Evolutionary conservation across 371 early-diverging fungal genomes (phyloP), one percentile per base, ranked within the genome.

Genomic region (Zychaea mexicana): DNA sequence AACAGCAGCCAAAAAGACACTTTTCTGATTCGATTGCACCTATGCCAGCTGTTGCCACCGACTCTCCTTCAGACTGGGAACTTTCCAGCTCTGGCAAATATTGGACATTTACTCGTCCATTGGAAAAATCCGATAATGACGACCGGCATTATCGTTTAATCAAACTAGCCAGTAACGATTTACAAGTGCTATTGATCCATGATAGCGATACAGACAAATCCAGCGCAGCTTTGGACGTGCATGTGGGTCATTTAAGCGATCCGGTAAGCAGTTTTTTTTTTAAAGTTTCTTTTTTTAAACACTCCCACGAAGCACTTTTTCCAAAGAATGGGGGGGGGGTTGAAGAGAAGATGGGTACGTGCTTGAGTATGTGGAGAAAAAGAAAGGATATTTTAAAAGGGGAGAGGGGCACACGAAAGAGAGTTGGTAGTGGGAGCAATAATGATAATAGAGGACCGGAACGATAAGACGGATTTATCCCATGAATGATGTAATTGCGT

Each of bases 211-310:
- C 93, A 7, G 96, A 96, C 78, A 95, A 96, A 76, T 86, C 96
- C 3, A 88, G 93, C 39, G 97, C 97, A 15, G 91, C 98, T 0
- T 61, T 97, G 33, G 94, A 94, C 76, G 96, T 98, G 21, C 92
- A 92, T 72, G 96, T 98, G 13, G 99, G 99, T 19, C 90, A 88
- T 63, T 69, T 92, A 31, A 86, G 85, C 42, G 94, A 93, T 68
- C 94, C 94, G n/a, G 86, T 85, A 78, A 81, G 81, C 68, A 8
- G 5, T 5, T 13, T 19, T 24, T 57, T 66, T 62, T 45, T 33
- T 62, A 17, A 49, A 53, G 26, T 32, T 32, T 61, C 31, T 55
- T 12, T 42, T 42, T 45, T 45, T 10, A 10, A 1, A 9, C 24
- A 19, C 49, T 49, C 49, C 49, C 49, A 49, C 49, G 42, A 31